Evolutionary conservation across 75 land plant genomes (phyloP).

Genomic region (Larix kaempferi): DNA sequence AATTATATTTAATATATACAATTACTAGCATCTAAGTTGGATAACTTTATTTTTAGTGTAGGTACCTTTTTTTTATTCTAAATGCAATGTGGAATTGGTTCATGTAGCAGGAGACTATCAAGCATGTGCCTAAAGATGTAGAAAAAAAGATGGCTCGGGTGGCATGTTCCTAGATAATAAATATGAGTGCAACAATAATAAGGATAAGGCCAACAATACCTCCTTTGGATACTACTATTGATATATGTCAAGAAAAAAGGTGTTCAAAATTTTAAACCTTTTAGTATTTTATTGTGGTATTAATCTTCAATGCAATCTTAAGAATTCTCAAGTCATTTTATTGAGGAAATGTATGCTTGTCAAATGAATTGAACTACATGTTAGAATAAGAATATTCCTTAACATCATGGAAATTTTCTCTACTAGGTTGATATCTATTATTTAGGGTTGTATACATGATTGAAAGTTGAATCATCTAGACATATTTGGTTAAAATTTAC

Average conservation of each 20-base stretch:
- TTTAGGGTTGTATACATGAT: neutral
- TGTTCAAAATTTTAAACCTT: neutral
- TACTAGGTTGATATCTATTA: neutral
- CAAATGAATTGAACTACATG: neutral
- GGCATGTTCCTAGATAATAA: conserved; percentile 82
- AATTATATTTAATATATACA: neutral
- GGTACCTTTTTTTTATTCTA: neutral
- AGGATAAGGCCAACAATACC: conserved; percentile 42
- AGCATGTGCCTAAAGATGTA: conserved; percentile 19
- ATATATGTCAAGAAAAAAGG: conserved; percentile 34
- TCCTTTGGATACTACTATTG: conserved; percentile 30
- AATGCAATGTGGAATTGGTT: neutral
- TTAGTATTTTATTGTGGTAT: neutral
- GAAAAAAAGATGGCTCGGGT: conserved; percentile 68
- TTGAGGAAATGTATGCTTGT: neutral
- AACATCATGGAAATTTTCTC: neutral
- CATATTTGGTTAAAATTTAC: neutral
- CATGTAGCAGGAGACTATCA: conserved; percentile 32
- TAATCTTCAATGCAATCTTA: neutral
- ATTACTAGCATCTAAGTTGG: neutral
- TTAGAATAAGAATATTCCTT: neutral
- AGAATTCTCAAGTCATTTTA: neutral
- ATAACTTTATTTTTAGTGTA: neutral
- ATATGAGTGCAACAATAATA: conserved; percentile 44
- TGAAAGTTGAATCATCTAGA: neutral